Percentiles rank a stretch among this genome's conserved stretches.
Evolutionary conservation across 345 rosid genomes (phyloP).

Genomic region (Salix suchowensis): DNA sequence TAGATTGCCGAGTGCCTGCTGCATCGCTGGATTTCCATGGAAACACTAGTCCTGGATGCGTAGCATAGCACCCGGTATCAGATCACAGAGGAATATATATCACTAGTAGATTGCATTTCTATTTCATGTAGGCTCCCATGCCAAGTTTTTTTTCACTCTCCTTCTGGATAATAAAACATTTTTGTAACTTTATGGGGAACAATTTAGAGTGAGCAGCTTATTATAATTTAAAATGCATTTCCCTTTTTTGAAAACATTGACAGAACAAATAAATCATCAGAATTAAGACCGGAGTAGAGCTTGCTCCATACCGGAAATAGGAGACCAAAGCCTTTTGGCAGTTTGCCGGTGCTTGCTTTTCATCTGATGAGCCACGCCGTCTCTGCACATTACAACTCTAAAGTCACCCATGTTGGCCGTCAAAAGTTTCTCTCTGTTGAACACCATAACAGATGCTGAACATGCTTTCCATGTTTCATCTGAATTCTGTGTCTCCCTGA

Average conservation of each 20-base stretch:
- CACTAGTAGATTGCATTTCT: not conserved
- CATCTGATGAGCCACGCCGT: conserved; percentile 58
- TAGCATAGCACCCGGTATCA: not conserved
- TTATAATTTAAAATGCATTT: not conserved
- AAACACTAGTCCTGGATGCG: conserved; percentile 16
- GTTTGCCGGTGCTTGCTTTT: conserved; percentile 26
- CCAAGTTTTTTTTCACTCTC: no score
- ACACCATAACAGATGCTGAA: conserved; percentile 54
- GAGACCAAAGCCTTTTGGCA: conserved; percentile 45
- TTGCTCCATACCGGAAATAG: conserved; percentile 33
- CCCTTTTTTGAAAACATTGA: not conserved
- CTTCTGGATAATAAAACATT: not conserved
- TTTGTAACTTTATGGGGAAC: not conserved
- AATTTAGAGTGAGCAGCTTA: not conserved
- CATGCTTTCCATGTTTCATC: conserved; percentile 33
- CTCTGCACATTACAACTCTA: conserved; percentile 53
- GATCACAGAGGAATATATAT: not conserved
- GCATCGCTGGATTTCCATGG: conserved; percentile 34
- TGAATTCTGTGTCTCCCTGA: conserved; percentile 30
- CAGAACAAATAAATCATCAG: no score
- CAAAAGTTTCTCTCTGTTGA: conserved; percentile 66
- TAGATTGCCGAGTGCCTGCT: conserved; percentile 15
- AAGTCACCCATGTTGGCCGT: conserved; percentile 57
- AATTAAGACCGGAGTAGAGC: not conserved
- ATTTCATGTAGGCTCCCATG: not conserved